phyloP scores from a whole-genome alignment of 2,329 filamentous ascomycete genomes.

The Exophiala viscosa region DNA sequence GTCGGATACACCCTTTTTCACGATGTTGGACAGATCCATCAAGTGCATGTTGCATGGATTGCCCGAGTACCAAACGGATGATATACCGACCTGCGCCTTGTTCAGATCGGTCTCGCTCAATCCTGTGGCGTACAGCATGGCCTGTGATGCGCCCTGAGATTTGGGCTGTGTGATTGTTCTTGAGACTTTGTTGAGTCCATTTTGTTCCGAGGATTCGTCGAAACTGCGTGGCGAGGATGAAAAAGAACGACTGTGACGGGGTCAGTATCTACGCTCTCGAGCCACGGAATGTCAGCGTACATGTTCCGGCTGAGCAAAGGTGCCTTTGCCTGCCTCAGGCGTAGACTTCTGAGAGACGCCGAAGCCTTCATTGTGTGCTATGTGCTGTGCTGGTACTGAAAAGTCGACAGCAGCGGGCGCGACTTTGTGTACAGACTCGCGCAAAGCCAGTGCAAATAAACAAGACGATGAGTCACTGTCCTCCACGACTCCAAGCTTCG shows the following conservation, averaged over 20 bases:
- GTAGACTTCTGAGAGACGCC: conserved; percentile 20
- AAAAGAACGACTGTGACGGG: conserved; percentile 13
- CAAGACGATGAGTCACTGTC: not conserved
- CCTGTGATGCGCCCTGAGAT: conserved; percentile 95
- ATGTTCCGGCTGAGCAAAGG: not conserved
- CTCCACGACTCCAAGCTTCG: not conserved
- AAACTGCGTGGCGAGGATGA: conserved; percentile 11
- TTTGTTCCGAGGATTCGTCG: conserved; percentile 14
- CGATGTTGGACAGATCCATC: conserved; percentile 77
- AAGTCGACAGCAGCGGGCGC: not conserved
- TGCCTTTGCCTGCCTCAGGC: conserved; percentile 17
- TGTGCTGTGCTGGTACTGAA: not conserved
- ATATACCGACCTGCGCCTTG: conserved; percentile 97
- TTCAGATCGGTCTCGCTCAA: conserved; percentile 81
- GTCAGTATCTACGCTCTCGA: not conserved
- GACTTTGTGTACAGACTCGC: not conserved
- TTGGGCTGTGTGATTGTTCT: conserved; percentile 89
- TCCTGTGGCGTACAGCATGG: conserved; percentile 97
- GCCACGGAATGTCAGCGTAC: conserved; percentile 3
- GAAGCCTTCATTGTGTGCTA: conserved; percentile 19
- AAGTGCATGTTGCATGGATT: conserved; percentile 99
- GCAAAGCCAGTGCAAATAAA: not conserved
- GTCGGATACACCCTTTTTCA: conserved; percentile 67
- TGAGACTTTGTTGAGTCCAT: conserved; percentile 75
- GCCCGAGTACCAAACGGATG: conserved; percentile 95